Conservation (phyloP, 352 stramenopile species). For the Globisporangium nagaii region DNA sequence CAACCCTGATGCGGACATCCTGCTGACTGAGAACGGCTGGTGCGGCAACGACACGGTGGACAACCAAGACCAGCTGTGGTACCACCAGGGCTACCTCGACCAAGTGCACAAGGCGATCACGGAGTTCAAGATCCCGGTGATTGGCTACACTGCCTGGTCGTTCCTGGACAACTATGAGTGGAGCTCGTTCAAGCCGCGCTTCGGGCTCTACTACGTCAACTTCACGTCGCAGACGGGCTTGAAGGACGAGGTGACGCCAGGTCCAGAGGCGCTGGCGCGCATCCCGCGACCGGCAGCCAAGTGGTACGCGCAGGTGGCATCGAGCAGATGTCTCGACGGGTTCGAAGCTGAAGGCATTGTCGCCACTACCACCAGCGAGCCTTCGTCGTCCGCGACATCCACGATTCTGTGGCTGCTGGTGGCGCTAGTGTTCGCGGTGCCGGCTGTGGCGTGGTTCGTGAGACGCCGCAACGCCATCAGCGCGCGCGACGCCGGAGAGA, state of each 20-base stretch:
- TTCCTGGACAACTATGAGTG: constrained; percentile 96
- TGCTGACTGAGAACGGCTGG: constrained; percentile 68
- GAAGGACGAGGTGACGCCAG: constrained; percentile 27
- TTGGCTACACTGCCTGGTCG: constrained; percentile 92
- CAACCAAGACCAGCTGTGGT: constrained; percentile 55
- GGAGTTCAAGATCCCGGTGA: constrained; percentile 64
- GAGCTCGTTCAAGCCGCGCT: constrained; percentile 63
- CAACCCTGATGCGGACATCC: constrained; percentile 32
- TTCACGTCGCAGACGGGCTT: constrained; percentile 32
- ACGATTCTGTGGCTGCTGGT: too few species aligned
- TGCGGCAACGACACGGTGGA: constrained; percentile 46
- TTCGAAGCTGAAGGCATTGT: background rate
- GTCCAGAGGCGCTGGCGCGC: constrained; percentile 26
- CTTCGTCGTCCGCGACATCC: background rate
- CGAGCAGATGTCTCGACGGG: constrained; percentile 5
- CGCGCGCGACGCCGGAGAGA: too few species aligned
- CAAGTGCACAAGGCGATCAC: constrained; percentile 55
- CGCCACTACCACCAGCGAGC: background rate
- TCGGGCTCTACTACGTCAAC: constrained; percentile 54
- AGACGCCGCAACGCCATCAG: too few species aligned
- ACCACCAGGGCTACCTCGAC: constrained; percentile 45
- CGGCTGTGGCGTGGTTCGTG: too few species aligned
- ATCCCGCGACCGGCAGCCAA: constrained; percentile 15
- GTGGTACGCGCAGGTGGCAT: constrained; percentile 40
- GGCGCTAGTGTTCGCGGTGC: too few species aligned